Evolutionary conservation across 805 yeast genomes (phyloP).

Genomic region (Allodekkera sacchari): DNA sequence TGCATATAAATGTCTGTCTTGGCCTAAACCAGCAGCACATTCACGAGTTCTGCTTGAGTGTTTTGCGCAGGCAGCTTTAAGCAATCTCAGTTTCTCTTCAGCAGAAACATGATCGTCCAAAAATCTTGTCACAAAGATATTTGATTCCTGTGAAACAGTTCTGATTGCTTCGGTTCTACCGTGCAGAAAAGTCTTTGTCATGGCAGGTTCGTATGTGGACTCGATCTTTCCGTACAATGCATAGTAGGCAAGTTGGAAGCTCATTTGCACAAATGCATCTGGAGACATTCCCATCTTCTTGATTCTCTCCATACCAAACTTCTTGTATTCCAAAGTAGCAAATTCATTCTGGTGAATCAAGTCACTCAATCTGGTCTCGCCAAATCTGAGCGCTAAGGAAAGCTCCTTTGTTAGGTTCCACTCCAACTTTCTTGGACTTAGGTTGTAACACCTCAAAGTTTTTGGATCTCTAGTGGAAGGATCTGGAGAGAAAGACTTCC

Average conservation of each 20-base stretch:
- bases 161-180: conserved; percentile 93
- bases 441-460: conserved; percentile 40
- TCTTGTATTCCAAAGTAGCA: conserved; percentile 64
- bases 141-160: conserved; percentile 73
- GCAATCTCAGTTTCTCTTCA: conserved; percentile 47
- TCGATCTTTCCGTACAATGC: conserved; percentile 90
- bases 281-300: conserved; percentile 85
- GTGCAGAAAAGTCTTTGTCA: conserved; percentile 82
- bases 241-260: conserved; percentile 86
- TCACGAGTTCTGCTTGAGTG: conserved; percentile 63
- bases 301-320: conserved; percentile 68
- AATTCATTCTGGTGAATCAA: conserved; percentile 86
- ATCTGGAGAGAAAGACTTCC: conserved; percentile 48
- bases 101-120: conserved; percentile 58
- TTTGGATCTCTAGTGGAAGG: conserved; percentile 33
- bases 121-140: conserved; percentile 74
- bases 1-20: conserved; percentile 85
- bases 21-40: conserved; percentile 77
- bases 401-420: conserved; percentile 79
- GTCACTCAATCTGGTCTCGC: conserved; percentile 83
- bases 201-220: conserved; percentile 92
- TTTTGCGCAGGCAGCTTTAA: conserved; percentile 60
- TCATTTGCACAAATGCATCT: conserved; percentile 91
- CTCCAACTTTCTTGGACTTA: conserved; percentile 79
- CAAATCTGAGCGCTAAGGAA: conserved; percentile 74